Evolutionary conservation across 2,329 filamentous ascomycete genomes (phyloP).

Genomic region (Mycosphaerelloides madeirae): DNA sequence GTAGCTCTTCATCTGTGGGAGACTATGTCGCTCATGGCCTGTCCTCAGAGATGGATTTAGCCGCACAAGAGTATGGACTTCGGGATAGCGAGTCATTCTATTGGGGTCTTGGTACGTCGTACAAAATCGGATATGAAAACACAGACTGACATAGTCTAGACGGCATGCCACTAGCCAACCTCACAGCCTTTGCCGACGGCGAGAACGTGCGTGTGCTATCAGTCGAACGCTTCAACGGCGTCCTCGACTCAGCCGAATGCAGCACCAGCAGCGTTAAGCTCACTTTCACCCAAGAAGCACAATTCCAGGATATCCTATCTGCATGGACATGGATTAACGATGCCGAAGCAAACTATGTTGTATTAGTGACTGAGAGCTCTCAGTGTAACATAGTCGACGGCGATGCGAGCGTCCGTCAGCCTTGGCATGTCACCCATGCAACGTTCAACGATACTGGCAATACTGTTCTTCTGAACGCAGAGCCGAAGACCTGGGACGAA

Average conservation of each 20-base stretch:
- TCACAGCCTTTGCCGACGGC: not conserved
- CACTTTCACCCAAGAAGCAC: not conserved
- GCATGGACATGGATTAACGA: not conserved
- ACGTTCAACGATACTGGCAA: not conserved
- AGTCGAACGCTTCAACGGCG: not conserved
- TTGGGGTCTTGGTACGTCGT: not conserved
- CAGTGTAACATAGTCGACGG: slow-evolving; percentile 1
- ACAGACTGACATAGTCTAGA: not conserved
- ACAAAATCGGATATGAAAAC: too few relatives aligned
- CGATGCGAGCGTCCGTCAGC: not conserved
- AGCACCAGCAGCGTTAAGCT: not conserved
- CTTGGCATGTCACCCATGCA: not conserved
- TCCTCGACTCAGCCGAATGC: not conserved
- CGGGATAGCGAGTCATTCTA: not conserved
- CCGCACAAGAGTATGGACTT: not conserved
- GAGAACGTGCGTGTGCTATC: not conserved
- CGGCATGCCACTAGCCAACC: not conserved
- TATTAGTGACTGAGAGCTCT: not conserved
- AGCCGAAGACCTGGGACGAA: not conserved
- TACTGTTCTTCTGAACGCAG: not conserved
- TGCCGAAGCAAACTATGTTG: not conserved
- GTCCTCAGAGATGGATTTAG: too few relatives aligned
- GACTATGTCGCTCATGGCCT: too few relatives aligned
- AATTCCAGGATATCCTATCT: not conserved
- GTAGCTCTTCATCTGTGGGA: too few relatives aligned